Base-by-base conservation (phyloP, 2,329 filamentous ascomycete species). In the Dactylella cylindrospora region DNA sequence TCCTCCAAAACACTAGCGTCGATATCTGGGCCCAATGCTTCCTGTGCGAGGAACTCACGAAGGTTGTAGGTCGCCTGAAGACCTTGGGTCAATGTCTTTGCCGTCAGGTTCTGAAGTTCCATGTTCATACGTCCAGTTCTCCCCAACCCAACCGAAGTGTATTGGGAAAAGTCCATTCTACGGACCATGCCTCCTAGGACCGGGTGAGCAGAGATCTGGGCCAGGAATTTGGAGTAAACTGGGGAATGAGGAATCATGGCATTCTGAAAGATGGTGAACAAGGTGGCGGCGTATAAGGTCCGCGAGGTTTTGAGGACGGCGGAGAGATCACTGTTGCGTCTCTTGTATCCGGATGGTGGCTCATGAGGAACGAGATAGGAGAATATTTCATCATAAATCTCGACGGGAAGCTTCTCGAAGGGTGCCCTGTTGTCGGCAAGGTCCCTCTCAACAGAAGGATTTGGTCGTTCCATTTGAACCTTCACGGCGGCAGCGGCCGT, bases 231-330 rank as follows among this genome's bases (percentile, higher is more conserved):
- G 70, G 84, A 84, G 74, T 90, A 93, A 71, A 90, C 88, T 61
- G 83, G 78, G 20, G 88, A 91, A 76, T 90, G 87, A 4, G 88
- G 87, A 67, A 91, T 85, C 35, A 86, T 89, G 72, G 91, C 86
- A 71, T 87, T 83, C 66, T 82, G 80, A 75, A 91, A 91, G 41
- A 93, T 79, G 5, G 86, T 86, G 67, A 81, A 80, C 26, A 90
- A 76, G 2, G 87, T 90, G 15, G 84, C 84, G 20, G 80, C 79
- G 70, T 91, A 84, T 60, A 91, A 76, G 23, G 81, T 81, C 70
- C 80, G 82, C n/a, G 86, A 91, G n/a, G 85, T 83, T 65, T 89
- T 74, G 29, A 91, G 77, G 65, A 89, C 80, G 13, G 86, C 82
- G 76, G 90, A 84, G 59, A 91, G 76, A 71, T 91, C 87, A 54